Evolutionary conservation across 1,284 basidiomycete species (phyloP), one percentile per base, ranked within the genome.

Genomic region (Earliella scabrosa): DNA sequence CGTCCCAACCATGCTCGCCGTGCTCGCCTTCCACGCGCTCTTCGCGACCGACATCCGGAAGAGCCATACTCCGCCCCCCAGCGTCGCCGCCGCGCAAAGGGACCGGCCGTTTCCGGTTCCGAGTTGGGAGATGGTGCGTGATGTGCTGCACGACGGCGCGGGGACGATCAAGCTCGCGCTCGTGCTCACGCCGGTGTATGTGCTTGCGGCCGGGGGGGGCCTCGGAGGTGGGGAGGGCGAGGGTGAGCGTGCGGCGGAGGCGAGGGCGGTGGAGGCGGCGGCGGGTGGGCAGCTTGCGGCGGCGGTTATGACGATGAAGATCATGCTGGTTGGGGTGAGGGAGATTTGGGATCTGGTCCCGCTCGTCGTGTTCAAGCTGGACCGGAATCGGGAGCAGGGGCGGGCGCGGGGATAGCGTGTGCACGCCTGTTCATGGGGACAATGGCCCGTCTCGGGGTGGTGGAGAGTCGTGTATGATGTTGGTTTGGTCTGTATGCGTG

Each of bases 341-440:
- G 60, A 62, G 52, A 52, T 62, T 3, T 62, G 60, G 60, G 41
- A 54, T 18, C 18, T 62, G 50, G 50, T 62, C n/a, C 60, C 60
- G 24, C 29, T 62, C n/a, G 60, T 59, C 36, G 49, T 54, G 26
- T 44, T 62, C 24, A 45, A 44, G 34, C 52, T 27, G 52, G 54
- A 62, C 20, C 38, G 52, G 35, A 49, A 53, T 24, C 38, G 52
- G 35, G 52, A 53, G 34, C 21, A 38, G 44, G 31, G 47, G n/a
- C n/a, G 43, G 31, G 14, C 10, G 16, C 29, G 27, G 27, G 21
- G n/a, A n/a, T n/a, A n/a, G n/a, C n/a, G 13, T 24, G 11, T 31
- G 13, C 13, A 31, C 13, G 29, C 13, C 6, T 31, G 29, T 31
- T 31, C 13, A n/a, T n/a, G n/a, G n/a, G n/a, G n/a, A n/a, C n/a